phyloP scores from a whole-genome alignment of 208 protist species.

The Angomonas desouzai region DNA sequence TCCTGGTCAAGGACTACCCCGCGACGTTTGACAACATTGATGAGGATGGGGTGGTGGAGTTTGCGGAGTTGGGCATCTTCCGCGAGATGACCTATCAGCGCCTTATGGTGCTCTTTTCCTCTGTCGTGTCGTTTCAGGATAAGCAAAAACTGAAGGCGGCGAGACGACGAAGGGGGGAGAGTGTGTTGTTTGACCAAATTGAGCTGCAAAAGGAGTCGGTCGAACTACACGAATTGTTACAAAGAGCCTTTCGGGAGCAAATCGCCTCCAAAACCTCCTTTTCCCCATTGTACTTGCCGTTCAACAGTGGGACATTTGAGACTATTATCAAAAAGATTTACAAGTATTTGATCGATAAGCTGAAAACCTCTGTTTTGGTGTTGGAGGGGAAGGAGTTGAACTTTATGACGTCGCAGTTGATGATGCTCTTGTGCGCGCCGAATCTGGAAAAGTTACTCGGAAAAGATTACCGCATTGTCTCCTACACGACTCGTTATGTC shows the following conservation, averaged over 20 bases:
- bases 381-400: constrained; percentile 8
- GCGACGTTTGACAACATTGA: constrained; percentile 52
- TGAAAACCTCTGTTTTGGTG: not conserved
- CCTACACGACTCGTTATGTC: constrained; percentile 40
- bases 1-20: constrained; percentile 57
- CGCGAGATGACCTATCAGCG: constrained; percentile 46
- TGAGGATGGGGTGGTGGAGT: constrained; percentile 37
- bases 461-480: constrained; percentile 29
- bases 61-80: constrained; percentile 66
- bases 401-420: not conserved
- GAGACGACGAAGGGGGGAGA: not conserved
- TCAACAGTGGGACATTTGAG: constrained; percentile 1
- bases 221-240: constrained; percentile 2
- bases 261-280: constrained; percentile 3
- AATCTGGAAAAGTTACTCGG: not conserved
- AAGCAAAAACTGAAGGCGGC: not conserved
- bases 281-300: constrained; percentile 1
- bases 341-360: not conserved
- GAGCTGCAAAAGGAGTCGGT: constrained; percentile 2
- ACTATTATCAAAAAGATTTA: not conserved
- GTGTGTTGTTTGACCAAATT: not conserved
- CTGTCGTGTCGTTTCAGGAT: constrained; percentile 5
- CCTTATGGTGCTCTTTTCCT: constrained; percentile 31
- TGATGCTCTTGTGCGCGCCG: not conserved
- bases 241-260: constrained; percentile 4